These are phyloP conservation scores for Fusarium nelsonii DNA, from an alignment of 2,329 filamentous ascomycete genomes.

Conservation along the genomic window DNA sequence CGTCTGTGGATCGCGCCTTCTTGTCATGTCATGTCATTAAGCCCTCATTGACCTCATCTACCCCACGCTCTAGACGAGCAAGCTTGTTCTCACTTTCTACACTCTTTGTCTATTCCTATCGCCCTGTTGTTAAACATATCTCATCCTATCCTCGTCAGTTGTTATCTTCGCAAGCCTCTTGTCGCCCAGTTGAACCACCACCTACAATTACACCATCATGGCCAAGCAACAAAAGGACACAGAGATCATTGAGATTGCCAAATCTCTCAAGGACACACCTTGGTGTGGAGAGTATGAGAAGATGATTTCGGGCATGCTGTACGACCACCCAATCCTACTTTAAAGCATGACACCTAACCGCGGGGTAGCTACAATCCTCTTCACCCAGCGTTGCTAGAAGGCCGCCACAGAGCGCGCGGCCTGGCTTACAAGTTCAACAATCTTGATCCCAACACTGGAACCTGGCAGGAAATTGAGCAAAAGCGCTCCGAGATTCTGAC, in stretches of 20 bases:
- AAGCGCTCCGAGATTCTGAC: constrained; percentile 24
- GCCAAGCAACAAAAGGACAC: constrained; percentile 37
- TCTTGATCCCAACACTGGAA: constrained; percentile 39
- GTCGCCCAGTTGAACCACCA: too few relatives aligned
- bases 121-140: rapidly evolving
- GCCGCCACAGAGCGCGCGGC: constrained; percentile 41
- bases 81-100: neutral
- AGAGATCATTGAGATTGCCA: constrained; percentile 44
- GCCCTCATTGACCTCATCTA: constrained; percentile 12
- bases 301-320: constrained; percentile 49
- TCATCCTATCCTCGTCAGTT: rapidly evolving
- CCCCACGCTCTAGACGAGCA: neutral
- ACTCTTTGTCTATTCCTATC: neutral
- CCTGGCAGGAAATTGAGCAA: constrained; percentile 16
- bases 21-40: neutral
- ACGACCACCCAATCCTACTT: neutral
- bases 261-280: constrained; percentile 28
- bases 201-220: constrained; percentile 17
- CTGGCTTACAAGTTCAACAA: constrained; percentile 44
- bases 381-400: constrained; percentile 32
- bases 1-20: neutral
- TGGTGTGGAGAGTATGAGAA: constrained; percentile 47
- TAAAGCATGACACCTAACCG: neutral
- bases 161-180: rapidly evolving
- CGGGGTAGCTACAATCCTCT: constrained; percentile 39